Percentiles rank a stretch among this genome's conserved stretches.
These are phyloP conservation scores for Kwoniella botswanensis DNA, from an alignment of 768 basidiomycete species.

Conservation along the genomic window DNA sequence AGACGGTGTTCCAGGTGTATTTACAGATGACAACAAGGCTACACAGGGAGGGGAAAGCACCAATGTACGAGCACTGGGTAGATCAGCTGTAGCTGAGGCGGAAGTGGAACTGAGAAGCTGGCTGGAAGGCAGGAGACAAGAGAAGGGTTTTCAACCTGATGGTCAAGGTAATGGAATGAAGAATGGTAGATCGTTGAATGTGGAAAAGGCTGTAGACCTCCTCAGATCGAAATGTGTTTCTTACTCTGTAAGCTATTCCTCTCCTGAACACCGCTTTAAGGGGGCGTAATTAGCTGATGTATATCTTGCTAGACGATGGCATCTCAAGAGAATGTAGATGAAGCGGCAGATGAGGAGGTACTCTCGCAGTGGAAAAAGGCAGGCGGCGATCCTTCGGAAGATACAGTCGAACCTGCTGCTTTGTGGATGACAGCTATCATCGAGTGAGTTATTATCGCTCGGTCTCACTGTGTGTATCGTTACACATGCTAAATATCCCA, in stretches of 20 bases:
- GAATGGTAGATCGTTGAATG: constrained; percentile 39
- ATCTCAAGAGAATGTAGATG: constrained; percentile 82
- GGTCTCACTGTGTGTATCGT: not conserved
- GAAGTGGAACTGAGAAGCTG: constrained; percentile 90
- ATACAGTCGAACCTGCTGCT: constrained; percentile 77
- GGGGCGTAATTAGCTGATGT: constrained; percentile 63
- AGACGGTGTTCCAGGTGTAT: constrained; percentile 50
- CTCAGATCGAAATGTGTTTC: constrained; percentile 66
- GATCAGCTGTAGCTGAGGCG: constrained; percentile 89
- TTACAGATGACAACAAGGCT: constrained; percentile 32
- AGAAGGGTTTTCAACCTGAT: constrained; percentile 37
- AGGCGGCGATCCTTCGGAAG: constrained; percentile 64
- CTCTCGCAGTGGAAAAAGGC: constrained; percentile 70
- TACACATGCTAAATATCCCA: not conserved
- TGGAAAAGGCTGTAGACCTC: constrained; percentile 63
- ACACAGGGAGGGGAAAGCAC: constrained; percentile 34
- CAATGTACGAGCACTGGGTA: constrained; percentile 67
- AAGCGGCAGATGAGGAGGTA: constrained; percentile 74
- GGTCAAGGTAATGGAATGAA: constrained; percentile 39
- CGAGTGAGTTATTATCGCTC: constrained; percentile 69
- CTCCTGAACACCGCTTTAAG: constrained; percentile 48
- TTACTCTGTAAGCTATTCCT: constrained; percentile 46
- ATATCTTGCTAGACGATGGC: constrained; percentile 73
- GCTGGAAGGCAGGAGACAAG: constrained; percentile 66
- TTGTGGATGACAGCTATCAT: constrained; percentile 90